Conservation (phyloP, 2,329 filamentous ascomycete genomes). For the Anthostomella pinea region DNA sequence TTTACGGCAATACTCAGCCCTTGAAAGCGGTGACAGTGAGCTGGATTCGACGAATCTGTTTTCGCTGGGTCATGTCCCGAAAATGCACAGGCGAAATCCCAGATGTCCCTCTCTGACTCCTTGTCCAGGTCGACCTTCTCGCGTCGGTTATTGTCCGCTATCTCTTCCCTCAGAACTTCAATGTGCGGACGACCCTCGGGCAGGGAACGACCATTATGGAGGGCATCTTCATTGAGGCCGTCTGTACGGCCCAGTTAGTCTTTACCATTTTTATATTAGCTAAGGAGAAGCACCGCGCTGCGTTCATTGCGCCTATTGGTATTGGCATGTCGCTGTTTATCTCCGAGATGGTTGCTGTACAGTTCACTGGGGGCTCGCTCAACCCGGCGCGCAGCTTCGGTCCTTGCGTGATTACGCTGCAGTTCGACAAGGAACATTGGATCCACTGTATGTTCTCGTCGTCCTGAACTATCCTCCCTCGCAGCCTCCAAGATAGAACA, state of each 20-base stretch:
- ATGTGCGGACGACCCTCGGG: constrained; percentile 45
- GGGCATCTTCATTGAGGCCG: constrained; percentile 54
- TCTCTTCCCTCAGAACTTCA: constrained; percentile 46
- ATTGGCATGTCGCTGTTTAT: constrained; percentile 63
- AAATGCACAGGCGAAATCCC: neutral
- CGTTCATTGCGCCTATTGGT: constrained; percentile 59
- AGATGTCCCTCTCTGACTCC: neutral
- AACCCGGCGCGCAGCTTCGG: constrained; percentile 41
- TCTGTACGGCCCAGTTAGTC: constrained; percentile 52
- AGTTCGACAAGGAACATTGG: constrained; percentile 38
- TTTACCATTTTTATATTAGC: constrained; percentile 59
- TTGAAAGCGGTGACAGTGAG: neutral
- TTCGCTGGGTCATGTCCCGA: neutral
- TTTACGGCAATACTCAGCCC: neutral
- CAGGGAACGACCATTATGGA: constrained; percentile 42
- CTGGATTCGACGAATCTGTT: constrained; percentile 1
- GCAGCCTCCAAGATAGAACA: too few relatives aligned
- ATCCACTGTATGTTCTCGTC: constrained; percentile 43
- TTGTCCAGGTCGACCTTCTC: constrained; percentile 5
- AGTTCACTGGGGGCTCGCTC: constrained; percentile 37
- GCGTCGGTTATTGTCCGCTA: constrained; percentile 35
- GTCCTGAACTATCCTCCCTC: too few relatives aligned
- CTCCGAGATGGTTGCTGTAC: constrained; percentile 38
- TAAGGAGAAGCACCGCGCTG: constrained; percentile 60
- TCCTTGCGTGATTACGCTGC: constrained; percentile 33